Evolutionary conservation across 345 rosid genomes (phyloP).

Genomic region (Aethionema arabicum): DNA sequence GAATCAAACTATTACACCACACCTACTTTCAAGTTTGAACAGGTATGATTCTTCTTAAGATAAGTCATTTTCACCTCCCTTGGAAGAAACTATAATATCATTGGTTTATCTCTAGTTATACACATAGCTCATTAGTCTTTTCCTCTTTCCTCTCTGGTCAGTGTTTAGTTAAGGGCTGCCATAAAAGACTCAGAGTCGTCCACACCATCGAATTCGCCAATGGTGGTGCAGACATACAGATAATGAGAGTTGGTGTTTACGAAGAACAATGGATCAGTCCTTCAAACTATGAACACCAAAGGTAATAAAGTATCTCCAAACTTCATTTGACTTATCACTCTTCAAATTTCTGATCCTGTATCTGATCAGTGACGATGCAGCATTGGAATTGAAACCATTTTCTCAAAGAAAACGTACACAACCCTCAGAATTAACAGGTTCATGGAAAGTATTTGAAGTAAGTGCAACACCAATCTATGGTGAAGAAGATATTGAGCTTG

Average conservation of each 20-base stretch:
- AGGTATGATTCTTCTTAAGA: conserved; percentile 43
- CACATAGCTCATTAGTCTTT: neutral
- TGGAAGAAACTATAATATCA: too few relatives aligned
- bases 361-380: conserved; percentile 50
- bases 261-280: conserved; percentile 93
- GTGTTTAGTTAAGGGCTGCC: conserved; percentile 98
- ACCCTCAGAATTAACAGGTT: conserved; percentile 73
- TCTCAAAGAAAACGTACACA: conserved; percentile 68
- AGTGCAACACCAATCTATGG: conserved; percentile 78
- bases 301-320: conserved; percentile 54
- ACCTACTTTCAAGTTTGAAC: conserved; percentile 86
- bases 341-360: conserved; percentile 10
- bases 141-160: conserved; percentile 22
- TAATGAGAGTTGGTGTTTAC: conserved; percentile 87
- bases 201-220: conserved; percentile 80
- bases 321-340: neutral
- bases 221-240: conserved; percentile 81
- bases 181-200: conserved; percentile 84
- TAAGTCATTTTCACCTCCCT: neutral
- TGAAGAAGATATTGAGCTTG: conserved; percentile 45
- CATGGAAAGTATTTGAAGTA: conserved; percentile 94
- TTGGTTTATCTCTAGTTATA: neutral
- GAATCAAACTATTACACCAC: conserved; percentile 61
- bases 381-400: conserved; percentile 58
- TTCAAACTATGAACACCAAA: conserved; percentile 50